A percentile compares a stretch with the other conserved stretches of the same genome.
Conservation (phyloP, 192 early-diverging fungal species). For the Entophlyctis luteolus region DNA sequence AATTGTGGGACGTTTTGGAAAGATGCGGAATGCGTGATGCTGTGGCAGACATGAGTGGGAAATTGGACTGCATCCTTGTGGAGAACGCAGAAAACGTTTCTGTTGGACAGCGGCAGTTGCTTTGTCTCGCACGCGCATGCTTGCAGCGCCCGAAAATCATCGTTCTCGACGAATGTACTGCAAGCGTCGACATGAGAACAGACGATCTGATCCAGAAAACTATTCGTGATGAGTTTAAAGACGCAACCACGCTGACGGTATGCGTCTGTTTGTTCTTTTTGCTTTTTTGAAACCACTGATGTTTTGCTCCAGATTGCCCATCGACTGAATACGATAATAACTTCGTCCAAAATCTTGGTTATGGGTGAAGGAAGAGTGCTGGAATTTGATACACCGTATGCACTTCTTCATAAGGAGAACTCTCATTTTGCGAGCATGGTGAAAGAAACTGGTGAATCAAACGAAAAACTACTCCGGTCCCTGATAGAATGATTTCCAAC, state of each 20-base stretch:
- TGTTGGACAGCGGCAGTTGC: constrained; percentile 64
- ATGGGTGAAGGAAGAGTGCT: constrained; percentile 38
- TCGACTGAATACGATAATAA: constrained; percentile 12
- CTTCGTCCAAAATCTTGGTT: constrained; percentile 43
- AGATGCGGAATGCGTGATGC: constrained; percentile 54
- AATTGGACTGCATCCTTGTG: constrained; percentile 59
- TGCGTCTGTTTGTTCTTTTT: not conserved
- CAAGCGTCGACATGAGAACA: constrained; percentile 49
- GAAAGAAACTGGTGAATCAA: constrained; percentile 62
- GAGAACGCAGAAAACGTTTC: constrained; percentile 83
- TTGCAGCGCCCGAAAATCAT: constrained; percentile 34
- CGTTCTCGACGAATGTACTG: constrained; percentile 47
- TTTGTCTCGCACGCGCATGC: constrained; percentile 45
- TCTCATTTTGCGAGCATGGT: constrained; percentile 58
- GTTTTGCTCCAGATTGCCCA: too few species aligned
- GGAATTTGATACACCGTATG: constrained; percentile 53
- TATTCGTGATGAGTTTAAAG: constrained; percentile 36
- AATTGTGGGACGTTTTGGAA: constrained; percentile 66
- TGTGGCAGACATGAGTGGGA: constrained; percentile 45
- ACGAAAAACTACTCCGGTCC: constrained; percentile 17
- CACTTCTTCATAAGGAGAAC: constrained; percentile 31
- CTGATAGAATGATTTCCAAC: too few species aligned
- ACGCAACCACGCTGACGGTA: constrained; percentile 52
- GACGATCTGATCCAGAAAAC: constrained; percentile 33
- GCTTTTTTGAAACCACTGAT: too few species aligned